These are phyloP conservation scores for Ulota crispa DNA, from an alignment of 225 moss, liverwort and hornwort species.

Conservation along the genomic window DNA sequence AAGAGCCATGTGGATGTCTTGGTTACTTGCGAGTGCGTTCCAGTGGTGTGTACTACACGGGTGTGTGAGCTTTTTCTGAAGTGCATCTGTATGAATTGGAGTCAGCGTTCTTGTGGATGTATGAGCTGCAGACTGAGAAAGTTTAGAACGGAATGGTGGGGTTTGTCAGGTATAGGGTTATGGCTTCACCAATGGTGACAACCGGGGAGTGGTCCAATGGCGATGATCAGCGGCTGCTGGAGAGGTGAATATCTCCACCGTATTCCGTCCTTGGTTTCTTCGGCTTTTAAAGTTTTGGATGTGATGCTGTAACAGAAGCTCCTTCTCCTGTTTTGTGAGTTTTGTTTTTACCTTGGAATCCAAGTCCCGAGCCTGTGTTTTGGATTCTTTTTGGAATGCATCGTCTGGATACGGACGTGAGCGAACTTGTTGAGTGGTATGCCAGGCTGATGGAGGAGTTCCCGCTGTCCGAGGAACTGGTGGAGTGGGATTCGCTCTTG, in stretches of 20 bases:
- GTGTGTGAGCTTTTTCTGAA: neutral
- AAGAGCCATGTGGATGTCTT: neutral
- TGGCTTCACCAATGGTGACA: constrained; percentile 59
- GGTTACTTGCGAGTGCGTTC: neutral
- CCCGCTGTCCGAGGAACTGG: constrained; percentile 52
- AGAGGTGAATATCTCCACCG: constrained; percentile 32
- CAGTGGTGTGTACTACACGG: neutral
- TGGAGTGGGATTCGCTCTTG: constrained; percentile 57
- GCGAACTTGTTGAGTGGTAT: constrained; percentile 7
- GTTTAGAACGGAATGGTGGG: constrained; percentile 16
- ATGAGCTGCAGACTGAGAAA: neutral
- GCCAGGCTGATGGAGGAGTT: constrained; percentile 54
- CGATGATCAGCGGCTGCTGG: constrained; percentile 49
- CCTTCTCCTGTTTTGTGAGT: neutral
- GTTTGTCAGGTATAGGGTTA: constrained; percentile 43
- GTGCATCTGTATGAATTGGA: neutral
- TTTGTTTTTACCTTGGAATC: constrained; percentile 3
- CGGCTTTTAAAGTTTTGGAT: constrained; percentile 4
- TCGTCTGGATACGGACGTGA: constrained; percentile 16
- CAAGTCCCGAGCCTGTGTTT: neutral
- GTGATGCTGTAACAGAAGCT: neutral
- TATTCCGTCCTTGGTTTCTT: constrained; percentile 3
- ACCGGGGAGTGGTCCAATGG: constrained; percentile 56
- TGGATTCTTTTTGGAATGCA: neutral
- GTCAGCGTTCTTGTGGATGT: neutral